These are phyloP conservation scores for Phytophthora tubulina DNA, from an alignment of 352 stramenopile genomes.

Conservation along the genomic window DNA sequence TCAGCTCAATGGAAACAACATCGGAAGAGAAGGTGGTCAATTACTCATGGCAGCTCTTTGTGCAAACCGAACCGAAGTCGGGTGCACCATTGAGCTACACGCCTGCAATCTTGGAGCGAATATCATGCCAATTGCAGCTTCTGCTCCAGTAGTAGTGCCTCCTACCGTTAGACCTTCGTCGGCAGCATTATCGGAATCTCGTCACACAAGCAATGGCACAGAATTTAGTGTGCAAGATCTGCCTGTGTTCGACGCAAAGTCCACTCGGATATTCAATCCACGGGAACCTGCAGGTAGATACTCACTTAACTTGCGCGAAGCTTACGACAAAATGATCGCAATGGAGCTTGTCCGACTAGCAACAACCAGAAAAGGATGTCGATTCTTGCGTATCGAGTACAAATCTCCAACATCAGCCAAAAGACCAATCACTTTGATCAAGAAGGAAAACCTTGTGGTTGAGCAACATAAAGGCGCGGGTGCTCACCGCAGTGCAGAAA, in stretches of 20 bases:
- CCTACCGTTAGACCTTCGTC: conserved; percentile 4
- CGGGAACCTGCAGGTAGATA: conserved; percentile 81
- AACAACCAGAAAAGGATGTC: conserved; percentile 75
- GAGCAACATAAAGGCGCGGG: conserved; percentile 39
- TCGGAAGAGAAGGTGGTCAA: conserved; percentile 75
- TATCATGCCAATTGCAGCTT: conserved; percentile 23
- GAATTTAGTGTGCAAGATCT: conserved; percentile 49
- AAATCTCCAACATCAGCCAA: conserved; percentile 44
- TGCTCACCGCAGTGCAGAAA: conserved; percentile 7
- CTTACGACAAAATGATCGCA: conserved; percentile 85
- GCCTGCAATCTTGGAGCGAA: conserved; percentile 67
- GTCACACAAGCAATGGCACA: background rate
- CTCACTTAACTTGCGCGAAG: conserved; percentile 64
- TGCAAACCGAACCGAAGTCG: conserved; percentile 58
- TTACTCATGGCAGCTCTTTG: conserved; percentile 74
- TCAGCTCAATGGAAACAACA: conserved; percentile 82
- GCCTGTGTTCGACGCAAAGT: conserved; percentile 56
- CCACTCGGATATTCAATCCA: conserved; percentile 66
- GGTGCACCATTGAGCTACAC: conserved; percentile 67
- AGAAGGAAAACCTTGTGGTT: conserved; percentile 55
- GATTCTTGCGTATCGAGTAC: conserved; percentile 74
- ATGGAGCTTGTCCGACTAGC: conserved; percentile 81
- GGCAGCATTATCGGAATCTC: background rate
- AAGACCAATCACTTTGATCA: conserved; percentile 53
- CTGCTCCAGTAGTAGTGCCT: background rate